A percentile compares a stretch with the other conserved stretches of the same genome.
phyloP scores from a whole-genome alignment of 805 yeast genomes.

The Starmerella gropengiesseri region DNA sequence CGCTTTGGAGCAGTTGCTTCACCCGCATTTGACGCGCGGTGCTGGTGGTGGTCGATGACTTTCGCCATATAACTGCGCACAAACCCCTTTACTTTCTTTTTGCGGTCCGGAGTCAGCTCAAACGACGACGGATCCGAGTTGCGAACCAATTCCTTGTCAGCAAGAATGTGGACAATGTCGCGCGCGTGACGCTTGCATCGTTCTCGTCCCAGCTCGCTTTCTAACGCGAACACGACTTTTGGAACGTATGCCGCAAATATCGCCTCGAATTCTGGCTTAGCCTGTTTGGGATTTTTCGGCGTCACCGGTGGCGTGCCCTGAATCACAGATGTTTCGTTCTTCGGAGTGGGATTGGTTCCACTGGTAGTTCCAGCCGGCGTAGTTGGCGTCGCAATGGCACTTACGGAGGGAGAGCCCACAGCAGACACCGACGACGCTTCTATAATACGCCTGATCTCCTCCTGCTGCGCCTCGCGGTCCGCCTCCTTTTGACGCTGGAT shows the following conservation, averaged over 20 bases:
- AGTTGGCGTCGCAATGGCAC: slow-evolving; percentile 6
- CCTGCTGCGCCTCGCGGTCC: slow-evolving; percentile 27
- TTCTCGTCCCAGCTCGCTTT: slow-evolving; percentile 57
- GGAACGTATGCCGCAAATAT: slow-evolving; percentile 69
- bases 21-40: background rate
- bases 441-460: slow-evolving; percentile 29
- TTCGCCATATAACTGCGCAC: slow-evolving; percentile 31
- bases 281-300: slow-evolving; percentile 3
- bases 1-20: background rate
- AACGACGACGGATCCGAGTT: slow-evolving; percentile 29
- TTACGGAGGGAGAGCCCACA: no score
- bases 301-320: background rate
- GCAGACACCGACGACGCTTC: no score
- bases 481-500: slow-evolving; percentile 8
- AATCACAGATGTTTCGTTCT: background rate
- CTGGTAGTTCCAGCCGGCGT: slow-evolving; percentile 9
- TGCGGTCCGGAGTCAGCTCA: slow-evolving; percentile 53
- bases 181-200: slow-evolving; percentile 64
- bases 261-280: background rate
- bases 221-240: slow-evolving; percentile 58
- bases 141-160: slow-evolving; percentile 45
- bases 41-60: slow-evolving; percentile 18
- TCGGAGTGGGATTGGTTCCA: slow-evolving; percentile 18
- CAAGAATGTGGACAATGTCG: slow-evolving; percentile 59
- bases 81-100: slow-evolving; percentile 58